Conservation (phyloP, 1,284 basidiomycete genomes). For the Cystobasidium sp. region DNA sequence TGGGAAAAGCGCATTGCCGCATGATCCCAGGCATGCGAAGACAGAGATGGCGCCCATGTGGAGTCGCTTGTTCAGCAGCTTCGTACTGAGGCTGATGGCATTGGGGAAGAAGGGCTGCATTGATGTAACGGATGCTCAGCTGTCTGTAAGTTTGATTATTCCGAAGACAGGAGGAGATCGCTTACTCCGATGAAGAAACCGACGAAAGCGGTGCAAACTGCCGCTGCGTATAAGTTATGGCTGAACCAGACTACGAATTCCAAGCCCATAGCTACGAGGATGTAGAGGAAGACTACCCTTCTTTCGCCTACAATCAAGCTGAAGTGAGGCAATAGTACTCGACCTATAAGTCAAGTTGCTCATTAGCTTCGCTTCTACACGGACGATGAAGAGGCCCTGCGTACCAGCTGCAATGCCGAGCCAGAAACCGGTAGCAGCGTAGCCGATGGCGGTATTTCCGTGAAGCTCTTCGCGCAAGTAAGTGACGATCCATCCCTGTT, state of each 20-base stretch:
- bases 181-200: slow-evolving; percentile 62
- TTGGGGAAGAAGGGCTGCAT: slow-evolving; percentile 22
- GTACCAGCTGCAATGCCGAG: slow-evolving; percentile 3
- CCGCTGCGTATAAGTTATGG: slow-evolving; percentile 54
- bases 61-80: slow-evolving; percentile 2
- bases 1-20: slow-evolving; percentile 7
- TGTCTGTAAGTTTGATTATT: neutral
- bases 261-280: slow-evolving; percentile 56
- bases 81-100: neutral
- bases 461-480: neutral
- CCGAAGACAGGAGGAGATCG: neutral
- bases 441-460: neutral
- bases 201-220: slow-evolving; percentile 64
- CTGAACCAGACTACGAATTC: slow-evolving; percentile 66
- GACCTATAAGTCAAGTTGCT: neutral
- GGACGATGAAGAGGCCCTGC: neutral
- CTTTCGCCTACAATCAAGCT: slow-evolving; percentile 63
- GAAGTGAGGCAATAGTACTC: slow-evolving; percentile 53
- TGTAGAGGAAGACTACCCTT: slow-evolving; percentile 57
- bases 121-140: slow-evolving; percentile 48
- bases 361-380: neutral
- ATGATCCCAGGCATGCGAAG: neutral
- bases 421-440: slow-evolving; percentile 25
- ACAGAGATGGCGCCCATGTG: neutral
- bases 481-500: slow-evolving; percentile 15